Evolutionary conservation across 2,329 filamentous ascomycete genomes (phyloP), one percentile per base, ranked within the genome.

Genomic region (Blastomyces parvus): DNA sequence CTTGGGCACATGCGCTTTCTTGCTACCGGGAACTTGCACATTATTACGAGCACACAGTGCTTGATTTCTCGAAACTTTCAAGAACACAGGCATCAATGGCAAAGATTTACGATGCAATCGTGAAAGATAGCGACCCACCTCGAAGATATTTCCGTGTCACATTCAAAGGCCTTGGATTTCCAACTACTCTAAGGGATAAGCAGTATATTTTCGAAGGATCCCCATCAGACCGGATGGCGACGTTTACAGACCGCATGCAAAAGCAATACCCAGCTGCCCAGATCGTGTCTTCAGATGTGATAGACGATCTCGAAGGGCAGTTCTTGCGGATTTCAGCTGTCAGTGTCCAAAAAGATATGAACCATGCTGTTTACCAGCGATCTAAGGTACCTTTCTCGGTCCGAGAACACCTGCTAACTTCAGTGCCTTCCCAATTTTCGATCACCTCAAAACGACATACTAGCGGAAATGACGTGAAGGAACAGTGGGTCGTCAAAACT

Each of bases 51-150:
- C 85, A 83, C 68, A 96, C 91, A 65, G 79, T 89, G 0, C 96
- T 92, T 74, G 94, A 99, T 76, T 97, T 96, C 70, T 83, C 88
- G 42, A 97, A 99, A 77, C 82, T 99, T 30, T 92, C 94, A 0
- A 85, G 92, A 65, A 89, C 92, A 0, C 88, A 97, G 74, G 84
- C 91, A 65, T 91, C 93, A 7, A 96, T 96, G 78, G 93, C 92
- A 25, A 90, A 88, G 60, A 91, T 97, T 30, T 92, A 97, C 74
- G 94, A 97, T 74, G 88, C 84, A 17, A 89, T 97, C 66, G 84
- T 89, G 13, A 93, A 90, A 78, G 89, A 90, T 69, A 88, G 93
- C 62, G 88, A 86, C 68, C 78, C 87, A 22, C 85, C 88, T 64
- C 88, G 90, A 13, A 88, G 93, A 66, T 97, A 96, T 77, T 97